A percentile compares a stretch with the other conserved stretches of the same genome.
These are phyloP conservation scores for Ceratobasidium sp. DNA, from an alignment of 1,284 basidiomycete species.

Conservation along the genomic window DNA sequence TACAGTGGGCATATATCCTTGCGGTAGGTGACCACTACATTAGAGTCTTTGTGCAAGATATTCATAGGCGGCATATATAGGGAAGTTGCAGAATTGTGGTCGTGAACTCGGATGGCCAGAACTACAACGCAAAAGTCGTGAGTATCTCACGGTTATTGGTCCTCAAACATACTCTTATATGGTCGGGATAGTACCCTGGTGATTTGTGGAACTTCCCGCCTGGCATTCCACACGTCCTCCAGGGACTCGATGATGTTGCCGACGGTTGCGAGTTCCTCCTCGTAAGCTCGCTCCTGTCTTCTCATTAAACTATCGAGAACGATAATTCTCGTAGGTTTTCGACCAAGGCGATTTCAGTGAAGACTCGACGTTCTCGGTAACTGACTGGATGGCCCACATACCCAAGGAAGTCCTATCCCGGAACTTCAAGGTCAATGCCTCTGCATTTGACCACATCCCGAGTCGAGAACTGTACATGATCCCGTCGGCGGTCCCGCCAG, in stretches of 20 bases:
- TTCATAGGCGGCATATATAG: conserved; percentile 48
- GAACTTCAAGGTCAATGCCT: conserved; percentile 36
- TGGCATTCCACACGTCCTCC: conserved; percentile 68
- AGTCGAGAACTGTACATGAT: conserved; percentile 50
- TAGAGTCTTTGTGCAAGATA: not conserved
- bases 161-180: too few relatives aligned
- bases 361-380: conserved; percentile 70
- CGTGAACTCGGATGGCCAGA: conserved; percentile 66
- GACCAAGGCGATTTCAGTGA: conserved; percentile 53
- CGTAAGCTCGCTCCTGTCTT: conserved; percentile 51
- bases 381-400: conserved; percentile 59
- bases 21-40: conserved; percentile 46
- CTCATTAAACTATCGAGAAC: conserved; percentile 9
- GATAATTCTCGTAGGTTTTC: conserved; percentile 58
- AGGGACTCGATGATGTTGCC: conserved; percentile 64
- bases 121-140: conserved; percentile 66
- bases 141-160: conserved; percentile 36
- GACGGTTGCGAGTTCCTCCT: conserved; percentile 74
- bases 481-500: conserved; percentile 2
- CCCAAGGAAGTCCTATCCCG: conserved; percentile 61
- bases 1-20: conserved; percentile 70
- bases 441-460: conserved; percentile 49
- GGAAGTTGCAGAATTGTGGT: conserved; percentile 68
- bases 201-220: conserved; percentile 68
- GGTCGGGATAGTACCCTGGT: conserved; percentile 28